Conservation (phyloP, 1,139 yeast genomes). For the Candida neerlandica region DNA sequence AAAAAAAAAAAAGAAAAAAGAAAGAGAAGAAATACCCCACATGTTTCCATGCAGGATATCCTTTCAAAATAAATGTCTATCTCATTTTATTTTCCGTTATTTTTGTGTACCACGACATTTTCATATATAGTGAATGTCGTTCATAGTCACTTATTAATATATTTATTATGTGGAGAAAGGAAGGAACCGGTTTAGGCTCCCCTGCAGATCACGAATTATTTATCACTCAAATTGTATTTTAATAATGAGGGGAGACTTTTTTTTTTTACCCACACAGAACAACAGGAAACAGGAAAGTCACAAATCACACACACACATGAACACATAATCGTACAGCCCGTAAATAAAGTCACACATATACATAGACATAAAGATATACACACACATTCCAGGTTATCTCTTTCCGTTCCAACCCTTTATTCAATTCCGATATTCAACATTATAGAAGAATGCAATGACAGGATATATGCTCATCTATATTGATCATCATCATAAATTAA, state of each 20-base stretch:
- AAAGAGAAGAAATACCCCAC: background rate
- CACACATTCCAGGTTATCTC: background rate
- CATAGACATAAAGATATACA: background rate
- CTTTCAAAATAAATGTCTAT: background rate
- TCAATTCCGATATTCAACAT: background rate
- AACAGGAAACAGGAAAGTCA: no score
- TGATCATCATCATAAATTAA: no score
- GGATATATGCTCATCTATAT: background rate
- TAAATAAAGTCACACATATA: background rate
- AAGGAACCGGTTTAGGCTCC: background rate
- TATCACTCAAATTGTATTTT: no score
- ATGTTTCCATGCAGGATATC: slow-evolving; percentile 2
- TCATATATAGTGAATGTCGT: no score
- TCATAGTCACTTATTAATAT: background rate
- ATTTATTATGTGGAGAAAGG: background rate
- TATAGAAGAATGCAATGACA: no score
- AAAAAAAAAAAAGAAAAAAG: background rate
- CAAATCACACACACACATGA: background rate
- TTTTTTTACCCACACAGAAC: slow-evolving; percentile 1
- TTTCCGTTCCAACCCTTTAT: background rate
- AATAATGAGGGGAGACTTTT: background rate
- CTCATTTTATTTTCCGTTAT: background rate
- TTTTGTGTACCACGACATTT: background rate
- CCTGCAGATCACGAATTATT: background rate
- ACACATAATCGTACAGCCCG: background rate